Conservation (phyloP, 345 rosid genomes). For the Brassica juncea region DNA sequence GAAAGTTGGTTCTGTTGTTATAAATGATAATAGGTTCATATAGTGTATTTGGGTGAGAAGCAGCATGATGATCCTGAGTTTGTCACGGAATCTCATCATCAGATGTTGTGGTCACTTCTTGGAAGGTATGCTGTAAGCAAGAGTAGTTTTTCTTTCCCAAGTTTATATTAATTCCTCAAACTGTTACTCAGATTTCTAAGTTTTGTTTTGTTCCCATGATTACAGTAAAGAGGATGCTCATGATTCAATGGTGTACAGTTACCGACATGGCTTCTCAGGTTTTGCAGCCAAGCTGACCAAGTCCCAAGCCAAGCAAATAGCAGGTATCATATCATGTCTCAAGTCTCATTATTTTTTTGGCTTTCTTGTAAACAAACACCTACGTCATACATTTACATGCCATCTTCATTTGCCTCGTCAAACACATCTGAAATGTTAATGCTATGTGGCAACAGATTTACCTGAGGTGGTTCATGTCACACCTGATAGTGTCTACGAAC, state of each 20-base stretch:
- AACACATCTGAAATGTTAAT: neutral
- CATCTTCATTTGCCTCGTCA: neutral
- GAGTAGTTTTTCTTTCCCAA: neutral
- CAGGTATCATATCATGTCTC: neutral
- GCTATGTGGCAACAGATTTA: conserved; percentile 36
- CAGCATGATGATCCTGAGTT: neutral
- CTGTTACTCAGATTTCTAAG: neutral
- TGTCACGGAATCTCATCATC: neutral
- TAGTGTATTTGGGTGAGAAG: conserved; percentile 1
- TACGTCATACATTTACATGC: neutral
- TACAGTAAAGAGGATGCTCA: neutral
- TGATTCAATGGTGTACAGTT: neutral
- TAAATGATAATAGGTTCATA: neutral
- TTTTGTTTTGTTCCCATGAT: neutral
- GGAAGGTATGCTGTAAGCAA: neutral
- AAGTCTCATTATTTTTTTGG: neutral
- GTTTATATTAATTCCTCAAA: neutral
- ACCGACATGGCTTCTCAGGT: conserved; percentile 1
- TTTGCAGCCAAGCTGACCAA: neutral
- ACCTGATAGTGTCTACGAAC: neutral
- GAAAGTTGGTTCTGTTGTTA: neutral
- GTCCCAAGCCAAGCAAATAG: neutral
- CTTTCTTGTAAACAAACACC: neutral
- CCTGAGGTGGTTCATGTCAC: conserved; percentile 46
- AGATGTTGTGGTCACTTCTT: neutral